These are phyloP conservation scores for Madurella fahalii DNA, from an alignment of 2,329 filamentous ascomycete species.

Conservation along the genomic window DNA sequence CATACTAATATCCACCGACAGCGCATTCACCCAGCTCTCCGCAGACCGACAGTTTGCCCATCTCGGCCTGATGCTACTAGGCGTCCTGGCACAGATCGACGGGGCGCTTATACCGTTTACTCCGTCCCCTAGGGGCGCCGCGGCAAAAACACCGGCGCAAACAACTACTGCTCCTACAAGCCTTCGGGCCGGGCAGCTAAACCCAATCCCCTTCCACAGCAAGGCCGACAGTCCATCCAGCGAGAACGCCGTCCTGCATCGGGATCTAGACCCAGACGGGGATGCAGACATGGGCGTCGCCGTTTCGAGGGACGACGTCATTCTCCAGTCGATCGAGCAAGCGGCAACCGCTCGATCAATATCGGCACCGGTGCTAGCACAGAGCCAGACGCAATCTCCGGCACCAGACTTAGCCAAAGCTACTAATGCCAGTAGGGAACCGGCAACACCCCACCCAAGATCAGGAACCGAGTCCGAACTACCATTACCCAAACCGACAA, in stretches of 20 bases:
- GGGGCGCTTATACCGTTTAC: constrained; percentile 39
- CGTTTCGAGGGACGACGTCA: constrained; percentile 24
- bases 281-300: constrained; percentile 23
- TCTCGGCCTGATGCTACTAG: constrained; percentile 66
- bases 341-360: background rate
- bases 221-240: background rate
- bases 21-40: constrained; percentile 64
- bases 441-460: background rate
- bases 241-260: background rate
- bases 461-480: constrained; percentile 41
- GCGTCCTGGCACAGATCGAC: constrained; percentile 57
- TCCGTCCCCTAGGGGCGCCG: constrained; percentile 13
- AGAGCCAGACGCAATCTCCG: constrained; percentile 41
- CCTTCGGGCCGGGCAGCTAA: background rate
- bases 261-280: background rate
- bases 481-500: background rate
- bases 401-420: constrained; percentile 33
- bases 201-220: background rate
- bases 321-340: constrained; percentile 3
- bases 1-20: constrained; percentile 25
- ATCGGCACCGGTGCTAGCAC: constrained; percentile 30
- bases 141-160: background rate
- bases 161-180: too few relatives aligned
- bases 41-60: constrained; percentile 70
- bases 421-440: constrained; percentile 34